phyloP scores from a whole-genome alignment of 768 basidiomycete genomes.

The Pulveroboletus sp. region DNA sequence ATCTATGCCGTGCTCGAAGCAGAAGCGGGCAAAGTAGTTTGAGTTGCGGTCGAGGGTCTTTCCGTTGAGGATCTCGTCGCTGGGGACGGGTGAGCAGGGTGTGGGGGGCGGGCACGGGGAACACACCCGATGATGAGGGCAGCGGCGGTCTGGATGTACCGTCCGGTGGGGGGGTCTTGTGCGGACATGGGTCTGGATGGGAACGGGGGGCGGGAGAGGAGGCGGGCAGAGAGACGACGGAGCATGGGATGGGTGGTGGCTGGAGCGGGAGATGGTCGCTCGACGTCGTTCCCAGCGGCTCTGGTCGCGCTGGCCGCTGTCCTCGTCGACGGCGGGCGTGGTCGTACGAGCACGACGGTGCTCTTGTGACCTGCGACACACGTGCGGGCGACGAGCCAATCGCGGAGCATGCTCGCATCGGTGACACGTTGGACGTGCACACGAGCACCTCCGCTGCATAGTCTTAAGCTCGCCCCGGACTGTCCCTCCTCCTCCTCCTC shows the following conservation, averaged over 20 bases:
- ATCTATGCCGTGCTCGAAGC: conserved; percentile 83
- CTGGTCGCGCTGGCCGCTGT: too few species aligned
- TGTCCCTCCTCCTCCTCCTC: conserved; percentile 1
- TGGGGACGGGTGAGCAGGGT: conserved; percentile 21
- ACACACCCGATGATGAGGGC: conserved; percentile 73
- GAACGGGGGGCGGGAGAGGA: background rate
- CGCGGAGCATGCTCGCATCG: background rate
- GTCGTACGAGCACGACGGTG: background rate
- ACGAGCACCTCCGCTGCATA: conserved; percentile 13
- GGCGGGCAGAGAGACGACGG: conserved; percentile 8
- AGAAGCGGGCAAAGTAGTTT: conserved; percentile 81
- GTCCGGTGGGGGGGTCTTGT: too few species aligned
- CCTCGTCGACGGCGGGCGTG: too few species aligned
- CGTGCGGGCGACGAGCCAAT: conserved; percentile 23
- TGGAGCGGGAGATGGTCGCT: too few species aligned
- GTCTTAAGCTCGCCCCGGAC: too few species aligned
- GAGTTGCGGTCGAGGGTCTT: conserved; percentile 84
- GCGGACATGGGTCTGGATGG: background rate
- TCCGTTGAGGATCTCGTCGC: conserved; percentile 90
- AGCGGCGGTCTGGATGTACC: conserved; percentile 63
- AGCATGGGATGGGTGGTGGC: conserved; percentile 12
- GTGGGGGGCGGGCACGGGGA: rapidly evolving
- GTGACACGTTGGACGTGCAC: conserved; percentile 19
- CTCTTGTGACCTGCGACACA: conserved; percentile 15
- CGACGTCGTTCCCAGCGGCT: too few species aligned